Evolutionary conservation across 2,329 filamentous ascomycete genomes (phyloP), one percentile per base, ranked within the genome.

Genomic region (Phyllosticta paracitricarpa): DNA sequence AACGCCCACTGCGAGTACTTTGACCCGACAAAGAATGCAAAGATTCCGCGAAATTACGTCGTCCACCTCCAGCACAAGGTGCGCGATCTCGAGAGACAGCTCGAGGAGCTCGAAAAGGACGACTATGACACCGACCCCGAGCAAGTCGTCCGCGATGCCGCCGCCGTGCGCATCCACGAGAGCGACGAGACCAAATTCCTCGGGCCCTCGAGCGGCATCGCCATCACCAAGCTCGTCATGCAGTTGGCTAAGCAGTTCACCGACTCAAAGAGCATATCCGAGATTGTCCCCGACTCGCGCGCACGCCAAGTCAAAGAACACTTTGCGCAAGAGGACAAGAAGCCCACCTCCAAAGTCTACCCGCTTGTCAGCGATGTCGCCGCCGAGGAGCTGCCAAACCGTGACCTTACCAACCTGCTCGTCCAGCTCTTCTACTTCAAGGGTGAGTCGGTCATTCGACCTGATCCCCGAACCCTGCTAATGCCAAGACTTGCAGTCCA

Each of bases 211-310:
- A 97, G 93, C 72, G 94, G 93, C 63, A 96, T 97, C 68, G 90
- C 91, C 70, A 96, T 97, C 79, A 96, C 92, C 12, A 86, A 93
- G 30, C 81, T 97, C 66, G 87, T 99, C 10, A 97, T 99, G 89
- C 92, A 97, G 72, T 86, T 96, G 74, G 93, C 93, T 59, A 97
- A 96, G 76, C 88, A 91, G 65, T 96, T 93, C 69, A 95, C 91
- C 26, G 89, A 94, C 69, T 88, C 91, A 4, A 89, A 91, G 73
- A 91, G 88, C 66, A 97, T 97, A 71, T 91, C 91, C 62, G 91
- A 97, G 67, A 86, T 97, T 57, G 89, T 97, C 33, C 90, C 92
- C 3, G 88, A 92, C 82, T 71, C 85, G 76, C 73, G 84, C 73
- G 70, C 85, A 76, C 76, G 84, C 79, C 77, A 85, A 71, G 80